Base-by-base conservation (phyloP, 257 asterid genomes). In the Hygrophila difformis region DNA sequence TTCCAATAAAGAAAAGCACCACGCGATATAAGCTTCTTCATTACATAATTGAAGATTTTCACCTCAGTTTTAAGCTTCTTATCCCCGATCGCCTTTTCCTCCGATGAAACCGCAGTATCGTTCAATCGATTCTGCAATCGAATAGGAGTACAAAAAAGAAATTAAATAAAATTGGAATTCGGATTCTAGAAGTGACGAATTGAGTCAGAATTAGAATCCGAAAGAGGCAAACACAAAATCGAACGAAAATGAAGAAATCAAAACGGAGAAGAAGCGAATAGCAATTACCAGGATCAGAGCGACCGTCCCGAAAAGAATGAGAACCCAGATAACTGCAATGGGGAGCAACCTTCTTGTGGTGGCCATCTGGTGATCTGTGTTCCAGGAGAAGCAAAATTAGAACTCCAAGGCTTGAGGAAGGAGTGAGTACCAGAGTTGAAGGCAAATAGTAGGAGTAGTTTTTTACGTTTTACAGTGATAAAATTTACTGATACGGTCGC, bases 221-320 rank as follows among this genome's bases (percentile, higher is more conserved):
- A 28, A 64, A 33, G 15, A 12, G 51, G 20, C 8, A 26, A 55
- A 28, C 9, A 11, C 17, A 37, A 52, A 44, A 15, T 9, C 15
- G n/a, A n/a, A n/a, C n/a, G n/a, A n/a, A n/a, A n/a, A n/a, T n/a
- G n/a, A n/a, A n/a, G n/a, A n/a, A n/a, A n/a, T n/a, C n/a, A n/a
- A n/a, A n/a, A n/a, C n/a, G n/a, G n/a, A n/a, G n/a, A 17, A 45
- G 47, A 7, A 14, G 35, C 5, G 20, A 12, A 4, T 28, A 24
- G 33, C 16, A 18, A 16, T 18, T 57, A 87, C 97, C 72, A 83
- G 60, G 55, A 87, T 80, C 37, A 87, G 65, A 48, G 76, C 87
- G 28, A 83, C 78, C 44, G 88, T 73, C 41, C 81, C 95, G 23
- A 80, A 83, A 10, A 83, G 62, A 60, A 81, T 57, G 19, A 83